Conservation (phyloP, 805 yeast species). For the Lachancea meyersii region DNA sequence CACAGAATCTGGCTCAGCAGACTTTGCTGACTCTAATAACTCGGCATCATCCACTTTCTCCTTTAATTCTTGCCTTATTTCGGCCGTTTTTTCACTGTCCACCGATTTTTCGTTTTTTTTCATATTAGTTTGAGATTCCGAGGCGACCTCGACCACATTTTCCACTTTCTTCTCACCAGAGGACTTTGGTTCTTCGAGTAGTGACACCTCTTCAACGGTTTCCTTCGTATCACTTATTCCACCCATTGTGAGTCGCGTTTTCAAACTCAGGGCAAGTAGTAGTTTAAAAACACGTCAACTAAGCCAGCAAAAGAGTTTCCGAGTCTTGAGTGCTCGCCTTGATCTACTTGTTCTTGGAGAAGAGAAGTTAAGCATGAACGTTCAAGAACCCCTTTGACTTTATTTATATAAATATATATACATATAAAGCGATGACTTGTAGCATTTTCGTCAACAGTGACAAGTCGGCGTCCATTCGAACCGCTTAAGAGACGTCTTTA, state of each 20-base stretch:
- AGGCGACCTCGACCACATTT: too few relatives aligned
- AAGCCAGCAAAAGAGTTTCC: not conserved
- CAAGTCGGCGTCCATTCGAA: too few relatives aligned
- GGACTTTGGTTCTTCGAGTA: not conserved
- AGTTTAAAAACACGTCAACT: not conserved
- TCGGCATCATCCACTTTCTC: too few relatives aligned
- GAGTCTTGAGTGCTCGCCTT: too few relatives aligned
- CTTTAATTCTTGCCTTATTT: not conserved
- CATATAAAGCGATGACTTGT: too few relatives aligned
- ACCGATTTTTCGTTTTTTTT: not conserved
- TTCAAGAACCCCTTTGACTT: too few relatives aligned
- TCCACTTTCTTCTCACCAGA: not conserved
- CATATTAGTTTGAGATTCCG: not conserved
- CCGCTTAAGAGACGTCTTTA: too few relatives aligned
- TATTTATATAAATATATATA: too few relatives aligned
- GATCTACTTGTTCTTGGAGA: too few relatives aligned
- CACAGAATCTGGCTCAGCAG: not conserved
- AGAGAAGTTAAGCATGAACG: too few relatives aligned
- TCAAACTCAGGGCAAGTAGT: not conserved
- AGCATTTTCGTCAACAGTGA: too few relatives aligned
- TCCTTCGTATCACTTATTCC: conserved; percentile 1
- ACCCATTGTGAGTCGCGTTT: conserved; percentile 1
- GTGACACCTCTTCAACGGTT: conserved; percentile 7
- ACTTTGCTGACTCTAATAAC: too few relatives aligned
- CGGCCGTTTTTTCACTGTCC: not conserved